Conservation (phyloP, 2,329 filamentous ascomycete genomes). For the Davidsoniella eucalypti region DNA sequence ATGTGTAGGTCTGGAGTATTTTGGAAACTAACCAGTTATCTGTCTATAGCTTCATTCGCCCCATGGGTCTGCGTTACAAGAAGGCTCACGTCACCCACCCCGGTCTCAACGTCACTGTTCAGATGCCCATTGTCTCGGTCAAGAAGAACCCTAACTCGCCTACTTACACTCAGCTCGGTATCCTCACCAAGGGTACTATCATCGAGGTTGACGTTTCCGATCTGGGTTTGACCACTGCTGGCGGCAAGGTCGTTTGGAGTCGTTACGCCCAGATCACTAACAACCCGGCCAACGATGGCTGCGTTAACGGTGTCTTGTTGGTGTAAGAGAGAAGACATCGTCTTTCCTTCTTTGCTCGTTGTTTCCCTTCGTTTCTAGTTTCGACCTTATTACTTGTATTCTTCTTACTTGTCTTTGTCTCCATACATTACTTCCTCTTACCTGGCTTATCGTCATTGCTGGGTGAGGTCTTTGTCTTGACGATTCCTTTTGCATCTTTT, state of each 20-base stretch:
- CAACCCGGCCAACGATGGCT: conserved; percentile 31
- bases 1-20: background rate
- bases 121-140: conserved; percentile 58
- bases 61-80: conserved; percentile 35
- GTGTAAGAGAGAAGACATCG: conserved; percentile 15
- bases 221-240: conserved; percentile 75
- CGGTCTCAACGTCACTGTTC: conserved; percentile 71
- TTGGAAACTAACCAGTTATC: conserved; percentile 33
- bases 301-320: conserved; percentile 26
- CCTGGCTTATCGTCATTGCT: background rate
- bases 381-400: too few species aligned
- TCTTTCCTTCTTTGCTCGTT: background rate
- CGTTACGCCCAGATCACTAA: conserved; percentile 58
- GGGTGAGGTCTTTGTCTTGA: background rate
- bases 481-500: conserved; percentile 3
- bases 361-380: background rate
- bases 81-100: conserved; percentile 48
- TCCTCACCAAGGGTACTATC: conserved; percentile 63
- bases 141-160: conserved; percentile 64
- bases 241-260: conserved; percentile 88
- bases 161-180: conserved; percentile 82
- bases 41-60: conserved; percentile 30
- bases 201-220: conserved; percentile 91
- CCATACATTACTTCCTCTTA: background rate
- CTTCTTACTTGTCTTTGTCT: background rate